phyloP scores from a whole-genome alignment of 176 grass and related monocot genomes.

The Eremochloa ophiuroides region DNA sequence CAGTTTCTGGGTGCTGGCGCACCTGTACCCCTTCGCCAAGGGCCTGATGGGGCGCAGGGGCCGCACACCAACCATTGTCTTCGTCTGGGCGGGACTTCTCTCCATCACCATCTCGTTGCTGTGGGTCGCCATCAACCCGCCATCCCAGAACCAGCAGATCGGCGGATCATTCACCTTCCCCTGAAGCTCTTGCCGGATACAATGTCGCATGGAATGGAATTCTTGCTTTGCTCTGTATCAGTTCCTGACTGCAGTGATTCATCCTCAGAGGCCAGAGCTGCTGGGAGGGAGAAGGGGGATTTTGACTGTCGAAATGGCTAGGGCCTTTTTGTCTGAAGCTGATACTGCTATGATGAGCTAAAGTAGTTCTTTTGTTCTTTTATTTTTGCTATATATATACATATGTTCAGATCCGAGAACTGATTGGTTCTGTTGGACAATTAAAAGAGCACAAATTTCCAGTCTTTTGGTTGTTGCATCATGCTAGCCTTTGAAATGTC shows the following conservation, averaged over 20 bases:
- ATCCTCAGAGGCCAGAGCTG: neutral
- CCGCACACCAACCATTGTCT: constrained; percentile 82
- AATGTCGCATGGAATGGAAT: neutral
- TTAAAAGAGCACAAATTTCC: constrained; percentile 21
- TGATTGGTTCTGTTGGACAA: constrained; percentile 22
- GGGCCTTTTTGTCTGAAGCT: neutral
- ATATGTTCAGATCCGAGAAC: neutral
- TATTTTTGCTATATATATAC: neutral
- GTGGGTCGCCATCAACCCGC: constrained; percentile 88
- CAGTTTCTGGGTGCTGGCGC: constrained; percentile 96
- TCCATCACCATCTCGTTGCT: constrained; percentile 93
- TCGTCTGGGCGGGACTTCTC: constrained; percentile 87
- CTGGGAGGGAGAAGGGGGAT: neutral
- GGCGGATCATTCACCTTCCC: constrained; percentile 94
- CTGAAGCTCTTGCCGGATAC: constrained; percentile 31
- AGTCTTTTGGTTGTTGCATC: neutral
- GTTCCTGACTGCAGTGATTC: neutral
- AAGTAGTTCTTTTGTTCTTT: constrained; percentile 49
- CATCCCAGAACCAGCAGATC: constrained; percentile 60
- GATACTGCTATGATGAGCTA: neutral
- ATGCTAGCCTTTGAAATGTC: neutral
- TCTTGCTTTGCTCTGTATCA: neutral
- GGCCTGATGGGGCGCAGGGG: constrained; percentile 88
- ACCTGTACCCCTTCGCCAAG: constrained; percentile 95
- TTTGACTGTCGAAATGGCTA: constrained; percentile 10